These are phyloP conservation scores for Dujonia santamariae DNA, from an alignment of 1,139 yeast species.

Conservation along the genomic window DNA sequence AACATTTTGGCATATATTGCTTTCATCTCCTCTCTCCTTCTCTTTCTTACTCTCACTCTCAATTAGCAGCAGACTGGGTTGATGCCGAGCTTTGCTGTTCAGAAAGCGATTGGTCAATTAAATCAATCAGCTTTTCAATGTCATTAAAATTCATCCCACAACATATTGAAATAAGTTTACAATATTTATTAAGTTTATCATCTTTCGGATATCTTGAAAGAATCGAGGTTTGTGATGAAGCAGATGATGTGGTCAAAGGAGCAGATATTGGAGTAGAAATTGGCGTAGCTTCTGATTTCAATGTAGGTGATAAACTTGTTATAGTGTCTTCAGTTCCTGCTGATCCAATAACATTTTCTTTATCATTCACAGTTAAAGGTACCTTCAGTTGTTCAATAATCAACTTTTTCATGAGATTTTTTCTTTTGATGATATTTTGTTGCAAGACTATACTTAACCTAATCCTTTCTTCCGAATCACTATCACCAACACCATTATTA, in stretches of 20 bases:
- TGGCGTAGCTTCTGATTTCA: conserved; percentile 6
- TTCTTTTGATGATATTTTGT: conserved; percentile 21
- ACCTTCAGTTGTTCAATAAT: conserved; percentile 23
- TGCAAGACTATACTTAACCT: conserved; percentile 21
- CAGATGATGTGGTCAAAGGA: too few species aligned
- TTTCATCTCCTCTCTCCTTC: background rate
- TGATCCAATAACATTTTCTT: conserved; percentile 6
- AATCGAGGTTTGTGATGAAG: conserved; percentile 17
- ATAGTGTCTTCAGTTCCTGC: conserved; percentile 11
- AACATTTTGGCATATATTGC: too few species aligned
- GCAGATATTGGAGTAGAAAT: too few species aligned
- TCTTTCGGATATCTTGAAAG: conserved; percentile 28
- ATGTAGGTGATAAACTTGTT: background rate
- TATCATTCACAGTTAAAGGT: conserved; percentile 13
- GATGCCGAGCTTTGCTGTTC: conserved; percentile 7
- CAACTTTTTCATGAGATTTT: conserved; percentile 16
- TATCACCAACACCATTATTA: too few species aligned
- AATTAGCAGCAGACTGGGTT: background rate
- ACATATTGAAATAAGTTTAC: conserved; percentile 41
- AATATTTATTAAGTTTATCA: conserved; percentile 40
- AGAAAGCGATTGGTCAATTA: conserved; percentile 39
- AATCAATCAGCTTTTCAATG: conserved; percentile 41
- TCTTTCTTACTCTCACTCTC: background rate
- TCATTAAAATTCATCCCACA: conserved; percentile 45
- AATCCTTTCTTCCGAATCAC: conserved; percentile 12